Percentiles rank a stretch among this genome's conserved stretches.
phyloP scores from a whole-genome alignment of 768 basidiomycete genomes.

The Rubroboletus satanas region DNA sequence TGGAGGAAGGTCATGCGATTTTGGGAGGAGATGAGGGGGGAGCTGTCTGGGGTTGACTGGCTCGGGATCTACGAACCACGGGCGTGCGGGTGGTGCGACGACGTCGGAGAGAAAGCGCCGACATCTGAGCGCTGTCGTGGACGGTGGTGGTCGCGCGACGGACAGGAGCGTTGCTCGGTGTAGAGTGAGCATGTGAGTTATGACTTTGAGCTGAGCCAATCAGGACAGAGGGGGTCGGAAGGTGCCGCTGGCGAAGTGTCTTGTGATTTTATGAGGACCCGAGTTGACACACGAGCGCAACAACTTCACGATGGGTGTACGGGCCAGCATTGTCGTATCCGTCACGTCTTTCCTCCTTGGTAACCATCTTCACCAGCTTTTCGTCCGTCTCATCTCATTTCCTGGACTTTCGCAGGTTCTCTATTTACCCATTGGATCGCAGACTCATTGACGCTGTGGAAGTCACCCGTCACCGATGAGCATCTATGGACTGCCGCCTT shows the following conservation, averaged over 20 bases:
- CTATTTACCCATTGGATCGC: conserved; percentile 91
- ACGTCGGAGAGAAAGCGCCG: conserved; percentile 12
- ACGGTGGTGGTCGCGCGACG: background rate
- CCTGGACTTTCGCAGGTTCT: conserved; percentile 44
- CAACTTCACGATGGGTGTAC: conserved; percentile 54
- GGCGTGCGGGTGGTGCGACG: conserved; percentile 21
- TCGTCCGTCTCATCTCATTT: background rate
- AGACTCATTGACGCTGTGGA: conserved; percentile 89
- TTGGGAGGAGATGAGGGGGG: conserved; percentile 26
- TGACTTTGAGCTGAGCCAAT: conserved; percentile 1
- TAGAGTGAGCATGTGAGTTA: conserved; percentile 18
- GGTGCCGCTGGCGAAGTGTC: conserved; percentile 10
- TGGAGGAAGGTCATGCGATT: conserved; percentile 38
- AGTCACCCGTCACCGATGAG: conserved; percentile 80
- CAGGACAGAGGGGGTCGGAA: conserved; percentile 4
- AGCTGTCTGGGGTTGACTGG: conserved; percentile 16
- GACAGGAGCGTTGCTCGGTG: conserved; percentile 2
- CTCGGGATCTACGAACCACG: conserved; percentile 68
- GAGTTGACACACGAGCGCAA: conserved; percentile 8
- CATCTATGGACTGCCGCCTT: conserved; percentile 78
- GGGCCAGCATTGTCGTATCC: conserved; percentile 71
- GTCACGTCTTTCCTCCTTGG: conserved; percentile 80
- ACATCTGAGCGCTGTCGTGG: background rate
- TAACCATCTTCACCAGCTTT: conserved; percentile 25
- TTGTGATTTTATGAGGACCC: conserved; percentile 11